Evolutionary conservation across 2,329 filamentous ascomycete genomes (phyloP).

Genomic region (Sporothrix globosa): DNA sequence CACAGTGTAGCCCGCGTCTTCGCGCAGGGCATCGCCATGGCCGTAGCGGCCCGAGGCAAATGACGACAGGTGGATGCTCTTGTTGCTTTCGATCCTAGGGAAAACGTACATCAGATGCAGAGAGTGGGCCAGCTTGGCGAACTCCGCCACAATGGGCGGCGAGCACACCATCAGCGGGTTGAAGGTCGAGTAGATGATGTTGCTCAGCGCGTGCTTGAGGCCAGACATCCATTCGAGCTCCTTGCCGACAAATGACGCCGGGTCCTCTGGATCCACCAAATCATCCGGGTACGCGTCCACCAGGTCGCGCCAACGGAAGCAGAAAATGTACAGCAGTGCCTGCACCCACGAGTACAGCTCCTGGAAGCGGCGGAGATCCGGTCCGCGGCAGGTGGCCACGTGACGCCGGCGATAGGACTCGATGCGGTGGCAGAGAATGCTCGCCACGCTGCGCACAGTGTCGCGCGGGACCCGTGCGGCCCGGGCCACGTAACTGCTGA

Average conservation of each 20-base stretch:
- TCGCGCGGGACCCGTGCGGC: constrained; percentile 77
- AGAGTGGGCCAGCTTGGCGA: constrained; percentile 83
- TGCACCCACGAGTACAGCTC: constrained; percentile 89
- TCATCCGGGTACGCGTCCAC: constrained; percentile 65
- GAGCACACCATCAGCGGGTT: constrained; percentile 96
- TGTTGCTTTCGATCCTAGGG: constrained; percentile 86
- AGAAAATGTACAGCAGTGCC: constrained; percentile 91
- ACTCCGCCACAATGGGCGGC: constrained; percentile 85
- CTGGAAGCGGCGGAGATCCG: constrained; percentile 80
- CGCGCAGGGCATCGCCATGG: constrained; percentile 54
- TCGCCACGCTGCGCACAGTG: constrained; percentile 80
- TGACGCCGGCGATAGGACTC: constrained; percentile 73
- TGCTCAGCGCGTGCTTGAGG: constrained; percentile 72
- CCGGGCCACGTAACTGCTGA: constrained; percentile 91
- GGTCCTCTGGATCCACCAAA: constrained; percentile 64
- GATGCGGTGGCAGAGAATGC: constrained; percentile 75
- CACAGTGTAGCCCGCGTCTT: constrained; percentile 54
- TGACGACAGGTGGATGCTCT: constrained; percentile 78
- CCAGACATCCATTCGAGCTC: constrained; percentile 78
- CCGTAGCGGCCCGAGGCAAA: constrained; percentile 63
- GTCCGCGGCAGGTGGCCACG: constrained; percentile 75
- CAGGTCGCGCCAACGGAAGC: constrained; percentile 95
- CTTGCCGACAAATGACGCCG: constrained; percentile 63
- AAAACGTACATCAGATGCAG: constrained; percentile 89
- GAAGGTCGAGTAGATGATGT: constrained; percentile 82